Evolutionary conservation across 129 eudicot genomes (phyloP), one percentile per base, ranked within the genome.

Genomic region (Lactuca sativa): DNA sequence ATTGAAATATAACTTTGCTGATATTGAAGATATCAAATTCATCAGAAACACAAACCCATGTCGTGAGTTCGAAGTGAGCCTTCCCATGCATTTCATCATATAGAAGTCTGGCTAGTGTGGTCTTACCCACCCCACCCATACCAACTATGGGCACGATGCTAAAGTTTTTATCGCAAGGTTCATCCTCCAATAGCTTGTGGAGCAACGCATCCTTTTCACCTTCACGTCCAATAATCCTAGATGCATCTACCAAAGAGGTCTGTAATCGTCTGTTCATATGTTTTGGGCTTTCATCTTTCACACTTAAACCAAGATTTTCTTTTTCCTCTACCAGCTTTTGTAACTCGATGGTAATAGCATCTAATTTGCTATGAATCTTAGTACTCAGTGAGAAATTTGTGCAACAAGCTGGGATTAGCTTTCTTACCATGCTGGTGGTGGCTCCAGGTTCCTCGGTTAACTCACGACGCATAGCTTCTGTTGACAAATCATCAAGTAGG

Each of bases 341-440:
- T 30, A 59, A 59, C 38, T 59, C 13, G 40, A 16, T 59, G 64
- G 36, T 59, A 31, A 59, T 59, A 31, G 31, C 41, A 59, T 59
- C 36, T 31, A 59, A 11, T 17, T 59, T 59, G 18, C 59, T 31
- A 33, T 2, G 5, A 8, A 59, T 30, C 18, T 6, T 30, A 59
- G 37, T 30, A 25, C 30, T 25, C 1, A 25, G 30, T 25, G 30
- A 25, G 30, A 25, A 25, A 25, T 25, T 25, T 25, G 64, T 59
- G 34, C 30, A 25, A 25, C 30, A 25, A 25, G 30, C 30, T 0
- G 30, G 30, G 30, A 25, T 25, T 25, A 25, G 30, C 30, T 25
- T 25, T 25, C 30, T 25, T 25, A 25, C 30, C 30, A 25, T 25
- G 30, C 30, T 25, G 18, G 64, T 12, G 41, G 31, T 12, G 43